Base-by-base conservation (phyloP, 2,329 filamentous ascomycete genomes). In the Neocatenulostroma microsporum region DNA sequence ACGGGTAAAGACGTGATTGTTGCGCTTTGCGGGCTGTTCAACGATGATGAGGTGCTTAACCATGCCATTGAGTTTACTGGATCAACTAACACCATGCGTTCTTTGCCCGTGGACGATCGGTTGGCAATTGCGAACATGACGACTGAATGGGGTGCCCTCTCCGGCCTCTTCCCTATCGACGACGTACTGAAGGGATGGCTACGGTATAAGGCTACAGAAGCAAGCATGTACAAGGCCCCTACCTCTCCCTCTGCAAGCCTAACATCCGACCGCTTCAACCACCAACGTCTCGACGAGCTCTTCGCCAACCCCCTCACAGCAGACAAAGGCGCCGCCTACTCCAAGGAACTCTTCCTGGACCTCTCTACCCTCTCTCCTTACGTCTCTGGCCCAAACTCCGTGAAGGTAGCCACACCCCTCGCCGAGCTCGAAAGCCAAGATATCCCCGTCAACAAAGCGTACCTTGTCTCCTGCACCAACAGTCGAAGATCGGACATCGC, bases 1-100 rank as follows among this genome's bases (percentile, higher is more conserved):
- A 86, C 82, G 0, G 89, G 87, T 20, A 96, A 98, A 62, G 91
- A 96, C 59, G 83, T 94, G 10, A 96, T 96, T 47, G 75, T 95
- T 18, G 84, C 86, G 1, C 72, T 96, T 1, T 93, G 85, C 49
- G 84, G 83, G 1, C 64, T 94, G 0, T 93, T 96, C 67, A 83
- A 84, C 62, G 77, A 82, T 36, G 82, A 86, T 49, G 85, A 94
- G 29, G 89, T 95, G 0, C 70, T 95, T 10, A 96, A 96, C 63
- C 86, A 94, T 56, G 78, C 78, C 4, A 80, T 96, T 42, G 89
- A 96, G 55, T 94, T 95, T 53, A 78, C 77, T 0, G 89, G 88
- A 10, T 78, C 80, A 0, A 78, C 85, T 45, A 71, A 87, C 56
- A 94, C 87, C 0, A 74, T 91, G 69, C 55, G 64, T 28, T 86